Conservation (phyloP, 176 grass and related monocot genomes). For the Ensete glaucum region DNA sequence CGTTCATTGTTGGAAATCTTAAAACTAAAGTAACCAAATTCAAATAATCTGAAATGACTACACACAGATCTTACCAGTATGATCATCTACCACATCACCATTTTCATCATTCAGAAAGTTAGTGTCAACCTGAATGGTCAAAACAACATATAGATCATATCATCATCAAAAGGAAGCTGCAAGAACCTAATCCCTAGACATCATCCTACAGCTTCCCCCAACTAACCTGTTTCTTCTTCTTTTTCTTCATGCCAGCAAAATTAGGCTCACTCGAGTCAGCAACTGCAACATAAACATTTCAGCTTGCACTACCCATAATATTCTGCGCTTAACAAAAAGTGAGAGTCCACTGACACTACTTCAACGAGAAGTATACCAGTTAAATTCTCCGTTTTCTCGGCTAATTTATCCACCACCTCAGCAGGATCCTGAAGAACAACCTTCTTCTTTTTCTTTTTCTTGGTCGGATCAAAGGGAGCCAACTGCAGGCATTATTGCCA, state of each 20-base stretch:
- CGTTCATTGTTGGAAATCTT: too few relatives aligned
- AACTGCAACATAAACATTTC: slow-evolving; percentile 24
- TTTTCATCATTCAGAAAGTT: slow-evolving; percentile 30
- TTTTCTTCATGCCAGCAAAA: slow-evolving; percentile 68
- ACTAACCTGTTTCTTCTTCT: slow-evolving; percentile 66
- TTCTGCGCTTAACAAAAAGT: too few relatives aligned
- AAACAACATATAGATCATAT: not conserved
- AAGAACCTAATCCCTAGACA: not conserved
- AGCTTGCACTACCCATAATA: not conserved
- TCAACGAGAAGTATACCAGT: slow-evolving; percentile 12
- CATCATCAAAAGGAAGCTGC: not conserved
- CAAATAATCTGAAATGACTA: not conserved
- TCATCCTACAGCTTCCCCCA: not conserved
- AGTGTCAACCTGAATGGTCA: slow-evolving; percentile 50
- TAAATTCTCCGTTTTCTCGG: slow-evolving; percentile 59
- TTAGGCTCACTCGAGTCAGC: slow-evolving; percentile 39
- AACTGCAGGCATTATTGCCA: slow-evolving; percentile 24
- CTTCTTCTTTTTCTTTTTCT: slow-evolving; percentile 99
- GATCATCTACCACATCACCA: slow-evolving; percentile 34
- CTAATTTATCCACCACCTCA: slow-evolving; percentile 61
- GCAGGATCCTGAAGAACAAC: slow-evolving; percentile 67
- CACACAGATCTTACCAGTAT: slow-evolving; percentile 20
- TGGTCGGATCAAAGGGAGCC: slow-evolving; percentile 68
- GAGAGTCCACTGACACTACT: too few relatives aligned
- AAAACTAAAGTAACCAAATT: not conserved